Conservation (phyloP, 164 flowering plant genomes). For the Taxillus chinensis region DNA sequence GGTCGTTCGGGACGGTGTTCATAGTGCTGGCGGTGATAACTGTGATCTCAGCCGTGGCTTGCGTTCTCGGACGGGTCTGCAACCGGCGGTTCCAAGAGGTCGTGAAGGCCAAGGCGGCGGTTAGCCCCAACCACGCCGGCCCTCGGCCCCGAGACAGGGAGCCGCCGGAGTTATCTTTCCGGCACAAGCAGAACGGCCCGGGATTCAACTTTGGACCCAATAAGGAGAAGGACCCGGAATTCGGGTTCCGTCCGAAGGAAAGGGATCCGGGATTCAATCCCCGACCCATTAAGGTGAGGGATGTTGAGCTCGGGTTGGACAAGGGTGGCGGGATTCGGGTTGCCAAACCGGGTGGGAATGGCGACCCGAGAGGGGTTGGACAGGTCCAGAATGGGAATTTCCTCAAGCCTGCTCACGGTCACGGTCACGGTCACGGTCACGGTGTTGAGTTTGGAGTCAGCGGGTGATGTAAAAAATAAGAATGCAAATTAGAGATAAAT, state of each 20-base stretch:
- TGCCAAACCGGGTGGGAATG: constrained; percentile 12
- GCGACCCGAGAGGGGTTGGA: constrained; percentile 10
- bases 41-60: constrained; percentile 57
- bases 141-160: background rate
- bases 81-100: constrained; percentile 16
- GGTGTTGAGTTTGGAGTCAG: too few relatives aligned
- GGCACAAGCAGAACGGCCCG: background rate
- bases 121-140: background rate
- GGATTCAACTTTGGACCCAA: background rate
- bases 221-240: background rate
- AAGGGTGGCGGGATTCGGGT: constrained; percentile 10
- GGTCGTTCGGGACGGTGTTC: constrained; percentile 74
- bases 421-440: too few relatives aligned
- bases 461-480: too few relatives aligned
- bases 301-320: constrained; percentile 36
- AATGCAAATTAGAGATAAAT: too few relatives aligned
- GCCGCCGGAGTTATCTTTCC: background rate
- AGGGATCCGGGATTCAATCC: constrained; percentile 11
- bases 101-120: constrained; percentile 1
- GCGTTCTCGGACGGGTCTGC: constrained; percentile 58
- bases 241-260: constrained; percentile 8
- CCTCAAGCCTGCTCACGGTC: too few relatives aligned
- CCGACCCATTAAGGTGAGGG: constrained; percentile 12
- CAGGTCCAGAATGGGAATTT: constrained; percentile 9
- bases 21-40: constrained; percentile 59